A percentile compares a stretch with the other conserved stretches of the same genome.
Evolutionary conservation across 2,329 filamentous ascomycete genomes (phyloP).

Genomic region (Cordyceps cateniannulata): DNA sequence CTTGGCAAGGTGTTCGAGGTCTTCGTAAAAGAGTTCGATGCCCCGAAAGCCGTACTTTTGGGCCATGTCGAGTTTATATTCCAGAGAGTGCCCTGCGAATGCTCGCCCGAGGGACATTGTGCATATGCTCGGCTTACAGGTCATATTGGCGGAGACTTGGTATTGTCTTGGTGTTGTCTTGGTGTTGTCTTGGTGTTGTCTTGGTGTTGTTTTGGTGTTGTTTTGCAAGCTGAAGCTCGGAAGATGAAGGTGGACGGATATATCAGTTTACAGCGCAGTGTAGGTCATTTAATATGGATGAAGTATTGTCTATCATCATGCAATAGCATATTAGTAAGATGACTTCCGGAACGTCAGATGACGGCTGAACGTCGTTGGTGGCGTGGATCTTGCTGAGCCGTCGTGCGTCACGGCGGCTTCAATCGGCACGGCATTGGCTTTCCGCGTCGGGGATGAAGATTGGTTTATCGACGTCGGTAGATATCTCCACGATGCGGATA

Average conservation of each 20-base stretch:
- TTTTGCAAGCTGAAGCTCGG: neutral
- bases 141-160: neutral
- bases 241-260: neutral
- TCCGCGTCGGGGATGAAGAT: neutral
- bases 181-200: neutral
- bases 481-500: neutral
- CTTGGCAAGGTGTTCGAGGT: constrained; percentile 56
- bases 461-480: neutral
- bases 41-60: constrained; percentile 57
- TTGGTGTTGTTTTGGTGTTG: neutral
- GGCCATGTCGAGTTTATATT: constrained; percentile 63
- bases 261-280: neutral
- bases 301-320: neutral
- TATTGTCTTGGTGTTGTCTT: neutral
- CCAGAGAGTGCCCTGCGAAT: constrained; percentile 59
- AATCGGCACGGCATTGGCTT: neutral
- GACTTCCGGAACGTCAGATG: neutral
- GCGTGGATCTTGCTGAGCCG: neutral
- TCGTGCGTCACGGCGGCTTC: neutral
- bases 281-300: neutral
- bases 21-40: constrained; percentile 74
- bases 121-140: constrained; percentile 55
- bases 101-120: constrained; percentile 72
- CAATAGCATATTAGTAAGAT: neutral
- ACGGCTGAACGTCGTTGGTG: neutral